phyloP scores from a whole-genome alignment of 2,329 filamentous ascomycete genomes.

The Diaporthe helianthi region DNA sequence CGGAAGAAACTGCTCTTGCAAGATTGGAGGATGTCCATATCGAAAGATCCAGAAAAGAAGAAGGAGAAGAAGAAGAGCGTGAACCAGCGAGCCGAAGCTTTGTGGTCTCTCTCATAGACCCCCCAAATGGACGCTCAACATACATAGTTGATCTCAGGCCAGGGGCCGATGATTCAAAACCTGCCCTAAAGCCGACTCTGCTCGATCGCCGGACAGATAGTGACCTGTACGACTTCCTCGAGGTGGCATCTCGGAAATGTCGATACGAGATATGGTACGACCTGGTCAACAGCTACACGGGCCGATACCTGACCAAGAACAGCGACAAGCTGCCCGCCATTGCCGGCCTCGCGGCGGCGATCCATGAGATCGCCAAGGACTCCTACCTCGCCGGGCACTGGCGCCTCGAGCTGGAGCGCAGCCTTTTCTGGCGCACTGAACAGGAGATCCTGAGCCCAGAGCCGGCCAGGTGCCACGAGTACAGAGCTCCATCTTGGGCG shows the following conservation, averaged over 20 bases:
- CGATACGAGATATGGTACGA: constrained; percentile 9
- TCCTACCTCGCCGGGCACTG: constrained; percentile 3
- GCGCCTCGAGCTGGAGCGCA: constrained; percentile 8
- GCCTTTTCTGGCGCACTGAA: constrained; percentile 5
- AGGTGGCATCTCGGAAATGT: not conserved
- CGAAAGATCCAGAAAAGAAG: not conserved
- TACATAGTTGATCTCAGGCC: not conserved
- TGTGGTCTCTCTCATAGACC: not conserved
- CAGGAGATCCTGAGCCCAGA: not conserved
- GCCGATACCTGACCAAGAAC: not conserved
- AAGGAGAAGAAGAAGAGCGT: not conserved
- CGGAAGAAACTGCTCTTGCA: not conserved
- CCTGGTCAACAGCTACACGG: not conserved
- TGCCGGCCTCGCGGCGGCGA: not conserved
- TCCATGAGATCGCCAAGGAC: not conserved
- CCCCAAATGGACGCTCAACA: not conserved
- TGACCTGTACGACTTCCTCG: constrained; percentile 1
- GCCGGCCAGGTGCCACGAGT: not conserved
- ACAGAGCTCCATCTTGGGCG: not conserved
- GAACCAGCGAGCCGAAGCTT: not conserved
- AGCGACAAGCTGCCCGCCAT: constrained; percentile 11
- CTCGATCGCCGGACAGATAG: not conserved
- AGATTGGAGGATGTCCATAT: not conserved
- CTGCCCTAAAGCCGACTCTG: not conserved
- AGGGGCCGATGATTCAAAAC: not conserved